A percentile compares a stretch with the other conserved stretches of the same genome.
These are phyloP conservation scores for Kwoniella europaea DNA, from an alignment of 768 basidiomycete genomes.

Conservation along the genomic window DNA sequence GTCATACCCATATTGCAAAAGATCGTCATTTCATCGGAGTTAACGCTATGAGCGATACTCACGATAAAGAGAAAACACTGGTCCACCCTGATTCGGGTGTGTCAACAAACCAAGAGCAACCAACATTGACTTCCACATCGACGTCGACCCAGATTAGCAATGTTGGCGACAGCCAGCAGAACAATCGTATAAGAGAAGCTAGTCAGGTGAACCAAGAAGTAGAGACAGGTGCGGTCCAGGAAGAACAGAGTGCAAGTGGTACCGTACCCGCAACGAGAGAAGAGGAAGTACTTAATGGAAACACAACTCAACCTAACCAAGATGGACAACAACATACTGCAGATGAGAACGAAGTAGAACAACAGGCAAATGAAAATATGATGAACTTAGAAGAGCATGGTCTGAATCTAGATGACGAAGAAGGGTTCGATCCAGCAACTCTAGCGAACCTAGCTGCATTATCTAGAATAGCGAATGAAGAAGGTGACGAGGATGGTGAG, in stretches of 20 bases:
- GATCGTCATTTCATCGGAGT: slow-evolving; percentile 11
- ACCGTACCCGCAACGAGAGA: not conserved
- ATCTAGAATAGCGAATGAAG: slow-evolving; percentile 25
- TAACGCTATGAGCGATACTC: slow-evolving; percentile 33
- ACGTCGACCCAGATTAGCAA: no score
- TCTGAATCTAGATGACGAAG: slow-evolving; percentile 24
- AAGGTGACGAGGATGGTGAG: slow-evolving; percentile 12
- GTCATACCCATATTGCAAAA: not conserved
- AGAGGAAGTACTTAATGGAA: not conserved
- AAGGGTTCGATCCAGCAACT: slow-evolving; percentile 46
- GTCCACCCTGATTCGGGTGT: slow-evolving; percentile 18
- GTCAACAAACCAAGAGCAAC: not conserved
- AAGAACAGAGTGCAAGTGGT: not conserved
- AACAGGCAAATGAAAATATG: not conserved
- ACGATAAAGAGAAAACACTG: slow-evolving; percentile 16
- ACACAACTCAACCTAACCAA: no score
- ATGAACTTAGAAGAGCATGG: slow-evolving; percentile 5
- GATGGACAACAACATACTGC: not conserved
- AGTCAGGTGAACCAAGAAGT: no score
- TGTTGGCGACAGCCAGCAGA: no score
- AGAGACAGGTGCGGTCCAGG: not conserved
- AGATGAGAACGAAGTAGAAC: not conserved
- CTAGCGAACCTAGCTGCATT: slow-evolving; percentile 49
- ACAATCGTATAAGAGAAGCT: no score
- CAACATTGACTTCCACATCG: no score